Percentiles rank a stretch among this genome's conserved stretches.
Conservation (phyloP, 2,329 filamentous ascomycete species). For the Lachnellula cervina region DNA sequence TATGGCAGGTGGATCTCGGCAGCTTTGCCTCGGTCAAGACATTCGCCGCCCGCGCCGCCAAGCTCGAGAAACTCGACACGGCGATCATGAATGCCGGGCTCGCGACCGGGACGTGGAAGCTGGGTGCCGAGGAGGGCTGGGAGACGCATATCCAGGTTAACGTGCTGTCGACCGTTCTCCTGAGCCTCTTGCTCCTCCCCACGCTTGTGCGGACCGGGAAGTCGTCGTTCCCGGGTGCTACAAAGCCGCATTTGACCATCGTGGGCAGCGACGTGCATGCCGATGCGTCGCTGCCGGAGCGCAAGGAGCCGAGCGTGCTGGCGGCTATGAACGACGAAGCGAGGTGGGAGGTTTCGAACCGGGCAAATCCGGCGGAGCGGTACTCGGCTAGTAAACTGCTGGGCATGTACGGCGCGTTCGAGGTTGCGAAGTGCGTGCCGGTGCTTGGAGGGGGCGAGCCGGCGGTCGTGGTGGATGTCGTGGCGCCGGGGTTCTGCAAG, state of each 20-base stretch:
- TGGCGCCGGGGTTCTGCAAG: slow-evolving; percentile 29
- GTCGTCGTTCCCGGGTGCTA: slow-evolving; percentile 27
- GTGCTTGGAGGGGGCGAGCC: slow-evolving; percentile 8
- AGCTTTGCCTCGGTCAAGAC: slow-evolving; percentile 1
- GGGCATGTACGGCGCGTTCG: slow-evolving; percentile 16
- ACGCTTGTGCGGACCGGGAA: slow-evolving; percentile 9
- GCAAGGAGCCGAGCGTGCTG: slow-evolving; percentile 21
- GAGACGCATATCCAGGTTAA: slow-evolving; percentile 23
- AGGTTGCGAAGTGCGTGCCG: slow-evolving; percentile 20
- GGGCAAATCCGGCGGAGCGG: slow-evolving; percentile 8
- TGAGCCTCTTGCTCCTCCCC: slow-evolving; percentile 21
- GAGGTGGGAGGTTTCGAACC: background rate
- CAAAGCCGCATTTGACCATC: slow-evolving; percentile 32
- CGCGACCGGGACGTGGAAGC: slow-evolving; percentile 5
- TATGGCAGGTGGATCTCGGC: slow-evolving; percentile 4
- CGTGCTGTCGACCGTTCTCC: slow-evolving; percentile 22
- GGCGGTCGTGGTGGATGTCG: slow-evolving; percentile 23
- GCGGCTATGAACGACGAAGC: slow-evolving; percentile 9
- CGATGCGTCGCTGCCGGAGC: slow-evolving; percentile 33
- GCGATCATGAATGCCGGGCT: slow-evolving; percentile 14
- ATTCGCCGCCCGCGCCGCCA: background rate
- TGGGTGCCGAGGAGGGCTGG: slow-evolving; percentile 14
- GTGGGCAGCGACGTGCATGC: slow-evolving; percentile 38
- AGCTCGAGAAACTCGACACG: slow-evolving; percentile 9
- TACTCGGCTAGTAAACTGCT: slow-evolving; percentile 29